Conservation (phyloP, 2,329 filamentous ascomycete genomes). For the Leptoxyphium fumago region DNA sequence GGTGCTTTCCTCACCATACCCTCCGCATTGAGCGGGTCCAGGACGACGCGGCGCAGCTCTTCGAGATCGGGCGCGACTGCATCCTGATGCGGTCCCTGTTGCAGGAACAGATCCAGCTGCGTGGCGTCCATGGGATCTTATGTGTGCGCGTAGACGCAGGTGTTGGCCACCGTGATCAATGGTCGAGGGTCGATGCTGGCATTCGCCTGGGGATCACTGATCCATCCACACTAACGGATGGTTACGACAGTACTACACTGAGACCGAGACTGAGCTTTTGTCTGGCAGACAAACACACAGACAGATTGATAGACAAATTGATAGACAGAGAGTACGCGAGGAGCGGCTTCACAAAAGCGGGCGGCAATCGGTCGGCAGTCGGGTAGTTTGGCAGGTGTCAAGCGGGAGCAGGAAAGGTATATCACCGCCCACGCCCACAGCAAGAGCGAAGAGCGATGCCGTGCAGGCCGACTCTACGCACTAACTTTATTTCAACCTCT, state of each 20-base stretch:
- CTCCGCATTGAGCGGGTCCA: conserved; percentile 61
- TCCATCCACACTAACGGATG: too few relatives aligned
- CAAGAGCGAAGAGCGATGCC: background rate
- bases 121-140: conserved; percentile 12
- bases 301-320: too few relatives aligned
- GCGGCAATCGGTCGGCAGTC: background rate
- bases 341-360: too few relatives aligned
- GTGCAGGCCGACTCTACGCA: background rate
- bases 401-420: background rate
- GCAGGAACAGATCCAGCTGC: conserved; percentile 58
- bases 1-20: conserved; percentile 50
- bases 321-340: too few relatives aligned
- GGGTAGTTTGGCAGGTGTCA: background rate
- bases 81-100: conserved; percentile 63
- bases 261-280: too few relatives aligned
- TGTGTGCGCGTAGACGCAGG: too few relatives aligned
- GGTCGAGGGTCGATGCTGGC: too few relatives aligned
- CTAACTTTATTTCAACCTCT: background rate
- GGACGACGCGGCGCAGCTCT: conserved; percentile 56
- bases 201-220: too few relatives aligned
- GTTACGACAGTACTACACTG: too few relatives aligned
- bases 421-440: background rate
- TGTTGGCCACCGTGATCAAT: too few relatives aligned
- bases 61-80: conserved; percentile 54
- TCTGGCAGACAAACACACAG: too few relatives aligned